Conservation (phyloP, 192 early-diverging fungal genomes). For the Podila epigama region DNA sequence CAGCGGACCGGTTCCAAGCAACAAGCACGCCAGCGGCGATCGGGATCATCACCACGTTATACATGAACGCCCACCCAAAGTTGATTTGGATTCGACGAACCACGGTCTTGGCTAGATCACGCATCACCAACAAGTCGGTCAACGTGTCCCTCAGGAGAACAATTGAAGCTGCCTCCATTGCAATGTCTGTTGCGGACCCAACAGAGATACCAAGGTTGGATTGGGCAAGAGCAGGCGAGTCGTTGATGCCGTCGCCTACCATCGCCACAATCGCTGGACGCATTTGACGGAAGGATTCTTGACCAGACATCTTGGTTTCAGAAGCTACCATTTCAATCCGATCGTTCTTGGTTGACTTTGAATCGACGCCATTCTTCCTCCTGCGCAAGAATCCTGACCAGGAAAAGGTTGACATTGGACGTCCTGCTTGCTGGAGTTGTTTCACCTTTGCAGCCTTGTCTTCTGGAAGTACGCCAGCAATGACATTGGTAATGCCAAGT, state of each 20-base stretch:
- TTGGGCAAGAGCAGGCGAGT: conserved; percentile 89
- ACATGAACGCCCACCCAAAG: conserved; percentile 89
- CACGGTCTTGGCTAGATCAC: conserved; percentile 77
- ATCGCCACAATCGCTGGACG: conserved; percentile 75
- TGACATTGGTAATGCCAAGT: conserved; percentile 71
- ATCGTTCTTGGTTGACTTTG: neutral
- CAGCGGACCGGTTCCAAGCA: conserved; percentile 52
- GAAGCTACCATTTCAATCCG: neutral
- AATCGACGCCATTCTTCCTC: neutral
- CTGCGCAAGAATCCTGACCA: conserved; percentile 13
- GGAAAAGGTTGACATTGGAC: neutral
- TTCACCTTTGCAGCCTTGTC: conserved; percentile 73
- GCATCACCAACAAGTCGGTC: conserved; percentile 77
- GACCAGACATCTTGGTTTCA: neutral
- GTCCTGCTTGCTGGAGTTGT: conserved; percentile 56
- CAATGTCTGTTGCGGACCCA: conserved; percentile 88
- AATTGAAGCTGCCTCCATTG: conserved; percentile 88
- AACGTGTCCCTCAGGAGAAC: conserved; percentile 84
- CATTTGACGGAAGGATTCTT: conserved; percentile 5
- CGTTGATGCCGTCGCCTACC: conserved; percentile 97
- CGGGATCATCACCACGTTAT: conserved; percentile 88
- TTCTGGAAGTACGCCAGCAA: conserved; percentile 75
- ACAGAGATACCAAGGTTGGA: conserved; percentile 92
- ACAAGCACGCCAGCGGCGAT: conserved; percentile 89
- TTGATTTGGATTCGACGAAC: conserved; percentile 85